Evolutionary conservation across 2,329 filamentous ascomycete species (phyloP), one percentile per base, ranked within the genome.

Genomic region (Tolypocladium inflatum): DNA sequence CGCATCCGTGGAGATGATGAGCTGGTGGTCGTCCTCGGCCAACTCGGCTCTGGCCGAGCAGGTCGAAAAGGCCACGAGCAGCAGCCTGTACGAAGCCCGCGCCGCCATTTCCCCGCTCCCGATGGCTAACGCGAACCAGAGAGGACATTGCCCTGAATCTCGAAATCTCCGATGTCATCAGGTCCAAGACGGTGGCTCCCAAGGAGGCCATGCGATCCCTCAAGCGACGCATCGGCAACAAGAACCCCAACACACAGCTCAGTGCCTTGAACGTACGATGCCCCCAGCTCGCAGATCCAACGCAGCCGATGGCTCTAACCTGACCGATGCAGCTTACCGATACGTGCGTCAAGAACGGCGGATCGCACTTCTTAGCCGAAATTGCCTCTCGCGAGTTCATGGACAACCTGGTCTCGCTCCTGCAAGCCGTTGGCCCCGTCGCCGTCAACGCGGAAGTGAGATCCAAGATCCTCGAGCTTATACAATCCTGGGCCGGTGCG

Each of bases 261-360:
- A 94, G 92, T 66, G 89, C 94, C n/a, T 77, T 99, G 57, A 95
- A 94, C 73, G 91, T 94, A 80, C 59, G 77, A 61, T 30, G 41
- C 38, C 51, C 17, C 4, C 17, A 17, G 26, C 37, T 17, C 33
- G 21, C n/a, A 13, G 6, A 7, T 23, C 8, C 23, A 21, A 23
- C 15, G 4, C 26, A 17, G 39, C 23, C 21, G 35, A 17, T 55
- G 35, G 51, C 41, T 21, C 55, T 52, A 35, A 60, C 54, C 41
- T 50, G 26, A n/a, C 19, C 26, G 17, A 57, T 61, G 74, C 84
- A 85, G 91, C 87, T 99, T 67, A 96, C 92, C 63, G 94, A 99
- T 76, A 97, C 94, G 1, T 99, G 94, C 71, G 91, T 97, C 61
- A 99, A 99, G 78, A 99, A 99, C 78, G 94, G 94, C 60, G 94